Percentiles rank a stretch among this genome's conserved stretches.
phyloP scores from a whole-genome alignment of 352 stramenopile species.

The Pythium utonaiense region DNA sequence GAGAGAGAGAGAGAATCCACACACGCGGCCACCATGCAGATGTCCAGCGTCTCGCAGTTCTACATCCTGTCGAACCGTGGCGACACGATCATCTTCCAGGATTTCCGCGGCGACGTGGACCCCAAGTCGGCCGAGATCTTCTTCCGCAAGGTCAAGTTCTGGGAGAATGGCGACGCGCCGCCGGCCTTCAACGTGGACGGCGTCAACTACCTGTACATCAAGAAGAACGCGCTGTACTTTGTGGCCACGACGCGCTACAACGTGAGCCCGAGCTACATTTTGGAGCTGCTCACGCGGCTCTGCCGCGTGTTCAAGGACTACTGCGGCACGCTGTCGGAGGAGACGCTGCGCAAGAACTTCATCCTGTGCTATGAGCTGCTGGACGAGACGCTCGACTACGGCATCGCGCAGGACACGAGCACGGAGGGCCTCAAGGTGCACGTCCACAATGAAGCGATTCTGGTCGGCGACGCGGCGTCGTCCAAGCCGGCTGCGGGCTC shows the following conservation, averaged over 20 bases:
- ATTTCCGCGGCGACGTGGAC: conserved; percentile 91
- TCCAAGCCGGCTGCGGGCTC: conserved; percentile 90
- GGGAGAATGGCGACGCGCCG: conserved; percentile 94
- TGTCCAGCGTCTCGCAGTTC: conserved; percentile 94
- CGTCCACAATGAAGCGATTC: conserved; percentile 98
- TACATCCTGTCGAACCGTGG: conserved; percentile 98
- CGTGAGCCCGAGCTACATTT: conserved; percentile 92
- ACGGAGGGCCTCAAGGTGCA: conserved; percentile 97
- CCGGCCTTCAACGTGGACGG: conserved; percentile 97
- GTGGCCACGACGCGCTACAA: conserved; percentile 96
- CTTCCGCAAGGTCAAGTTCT: conserved; percentile 99
- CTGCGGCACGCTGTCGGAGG: conserved; percentile 97
- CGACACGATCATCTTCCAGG: conserved; percentile 98
- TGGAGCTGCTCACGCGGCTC: conserved; percentile 94
- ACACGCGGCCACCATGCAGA: conserved; percentile 25
- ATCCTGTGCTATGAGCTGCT: conserved; percentile 99
- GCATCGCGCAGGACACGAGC: conserved; percentile 97
- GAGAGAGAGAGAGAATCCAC: too few species aligned
- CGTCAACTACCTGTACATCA: conserved; percentile 97
- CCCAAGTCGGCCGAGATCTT: conserved; percentile 94
- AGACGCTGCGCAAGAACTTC: conserved; percentile 99
- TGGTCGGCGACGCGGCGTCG: conserved; percentile 80
- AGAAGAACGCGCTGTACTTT: conserved; percentile 98
- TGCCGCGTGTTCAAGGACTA: conserved; percentile 99
- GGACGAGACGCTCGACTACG: conserved; percentile 99